Percentiles rank a stretch among this genome's conserved stretches.
Evolutionary conservation across 306 rosid species (phyloP).

Genomic region (Hippophae rhamnoides): DNA sequence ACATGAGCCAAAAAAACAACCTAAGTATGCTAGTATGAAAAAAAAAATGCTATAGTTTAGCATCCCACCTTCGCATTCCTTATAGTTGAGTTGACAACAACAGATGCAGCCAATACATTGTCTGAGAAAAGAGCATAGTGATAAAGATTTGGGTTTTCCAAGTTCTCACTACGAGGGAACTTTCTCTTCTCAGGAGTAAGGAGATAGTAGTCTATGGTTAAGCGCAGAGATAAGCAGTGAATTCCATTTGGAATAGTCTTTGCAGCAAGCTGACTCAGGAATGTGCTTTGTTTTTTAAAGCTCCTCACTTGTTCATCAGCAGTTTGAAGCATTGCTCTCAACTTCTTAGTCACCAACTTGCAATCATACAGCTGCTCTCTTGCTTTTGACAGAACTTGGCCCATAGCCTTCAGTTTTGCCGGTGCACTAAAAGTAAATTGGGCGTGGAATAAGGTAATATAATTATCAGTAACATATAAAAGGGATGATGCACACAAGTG

Average conservation of each 20-base stretch:
- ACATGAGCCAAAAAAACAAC: no score
- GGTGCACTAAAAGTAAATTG: slow-evolving; percentile 49
- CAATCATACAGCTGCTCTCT: slow-evolving; percentile 78
- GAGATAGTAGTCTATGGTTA: slow-evolving; percentile 81
- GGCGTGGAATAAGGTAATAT: slow-evolving; percentile 4
- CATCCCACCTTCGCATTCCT: slow-evolving; percentile 65
- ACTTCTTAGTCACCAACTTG: slow-evolving; percentile 65
- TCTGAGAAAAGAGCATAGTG: slow-evolving; percentile 94
- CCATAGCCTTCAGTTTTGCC: slow-evolving; percentile 59
- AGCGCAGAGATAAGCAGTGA: slow-evolving; percentile 85
- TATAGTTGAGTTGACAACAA: slow-evolving; percentile 81
- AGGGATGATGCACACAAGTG: slow-evolving; percentile 4
- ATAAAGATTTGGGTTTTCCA: slow-evolving; percentile 66
- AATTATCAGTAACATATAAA: slow-evolving; percentile 6
- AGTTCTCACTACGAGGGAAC: slow-evolving; percentile 72
- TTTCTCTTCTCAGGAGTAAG: slow-evolving; percentile 69
- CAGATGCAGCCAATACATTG: slow-evolving; percentile 95
- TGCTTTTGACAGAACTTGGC: slow-evolving; percentile 64
- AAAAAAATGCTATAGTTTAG: not conserved
- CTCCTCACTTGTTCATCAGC: slow-evolving; percentile 84
- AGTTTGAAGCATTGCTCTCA: slow-evolving; percentile 89
- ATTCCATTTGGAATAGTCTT: slow-evolving; percentile 87
- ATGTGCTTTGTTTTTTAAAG: slow-evolving; percentile 84
- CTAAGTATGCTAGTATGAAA: no score
- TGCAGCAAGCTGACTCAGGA: slow-evolving; percentile 90